Conservation (phyloP, 2,329 filamentous ascomycete genomes). For the Sporothrix pallida region DNA sequence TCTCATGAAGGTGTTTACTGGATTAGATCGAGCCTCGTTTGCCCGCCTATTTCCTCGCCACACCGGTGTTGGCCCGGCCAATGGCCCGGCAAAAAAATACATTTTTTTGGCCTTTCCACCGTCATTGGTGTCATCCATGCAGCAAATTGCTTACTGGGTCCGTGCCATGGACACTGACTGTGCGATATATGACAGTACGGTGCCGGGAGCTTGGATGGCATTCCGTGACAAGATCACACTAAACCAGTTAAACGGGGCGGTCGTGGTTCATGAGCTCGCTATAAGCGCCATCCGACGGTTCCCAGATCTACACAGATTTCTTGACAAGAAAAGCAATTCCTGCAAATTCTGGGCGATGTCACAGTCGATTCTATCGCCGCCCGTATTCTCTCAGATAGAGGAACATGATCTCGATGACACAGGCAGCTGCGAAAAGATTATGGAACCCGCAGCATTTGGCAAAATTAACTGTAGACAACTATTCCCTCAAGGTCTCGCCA, state of each 20-base stretch:
- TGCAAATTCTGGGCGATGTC: slow-evolving; percentile 51
- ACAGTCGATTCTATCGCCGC: slow-evolving; percentile 43
- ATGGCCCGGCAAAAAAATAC: slow-evolving; percentile 24
- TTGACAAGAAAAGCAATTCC: slow-evolving; percentile 37
- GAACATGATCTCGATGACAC: background rate
- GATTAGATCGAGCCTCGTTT: slow-evolving; percentile 45
- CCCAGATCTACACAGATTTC: slow-evolving; percentile 46
- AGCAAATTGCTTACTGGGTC: slow-evolving; percentile 55
- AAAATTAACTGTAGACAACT: slow-evolving; percentile 49
- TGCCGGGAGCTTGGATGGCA: slow-evolving; percentile 54
- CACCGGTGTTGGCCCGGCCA: background rate
- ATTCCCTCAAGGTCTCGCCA: slow-evolving; percentile 53
- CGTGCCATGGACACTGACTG: slow-evolving; percentile 48
- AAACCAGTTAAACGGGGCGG: slow-evolving; percentile 41
- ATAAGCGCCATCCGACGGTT: slow-evolving; percentile 49
- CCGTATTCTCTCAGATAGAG: slow-evolving; percentile 44
- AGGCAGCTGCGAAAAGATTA: background rate
- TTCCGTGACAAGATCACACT: slow-evolving; percentile 46
- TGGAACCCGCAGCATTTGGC: slow-evolving; percentile 39
- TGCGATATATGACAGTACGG: slow-evolving; percentile 51
- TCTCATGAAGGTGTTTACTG: slow-evolving; percentile 41
- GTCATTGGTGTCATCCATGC: slow-evolving; percentile 44
- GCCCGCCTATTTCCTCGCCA: slow-evolving; percentile 31
- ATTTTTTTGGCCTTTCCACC: slow-evolving; percentile 59
- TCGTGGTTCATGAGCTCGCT: slow-evolving; percentile 56